Evolutionary conservation across 495 filamentous ascomycete genomes (phyloP).

Genomic region (Penicillium soppii): DNA sequence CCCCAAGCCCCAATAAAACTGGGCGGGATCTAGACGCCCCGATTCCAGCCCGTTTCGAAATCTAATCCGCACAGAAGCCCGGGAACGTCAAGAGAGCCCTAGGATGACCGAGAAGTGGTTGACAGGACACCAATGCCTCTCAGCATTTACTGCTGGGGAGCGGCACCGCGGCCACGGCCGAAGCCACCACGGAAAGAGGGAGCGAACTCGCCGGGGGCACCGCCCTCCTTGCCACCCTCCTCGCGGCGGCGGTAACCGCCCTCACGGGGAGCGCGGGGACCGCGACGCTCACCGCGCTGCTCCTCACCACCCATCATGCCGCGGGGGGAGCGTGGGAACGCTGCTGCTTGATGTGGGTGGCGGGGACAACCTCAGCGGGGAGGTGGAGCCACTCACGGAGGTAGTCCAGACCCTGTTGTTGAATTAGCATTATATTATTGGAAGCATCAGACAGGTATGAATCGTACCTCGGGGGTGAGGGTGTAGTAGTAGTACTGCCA

Average conservation of each 20-base stretch:
- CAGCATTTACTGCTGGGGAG: conserved; percentile 57
- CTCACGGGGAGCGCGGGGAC: conserved; percentile 79
- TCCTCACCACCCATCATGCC: conserved; percentile 98
- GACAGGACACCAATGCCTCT: conserved; percentile 30
- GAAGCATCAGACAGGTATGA: neutral
- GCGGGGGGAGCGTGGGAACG: conserved; percentile 94
- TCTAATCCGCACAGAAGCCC: conserved; percentile 34
- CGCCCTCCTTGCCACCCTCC: conserved; percentile 92
- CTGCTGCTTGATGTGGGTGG: conserved; percentile 99
- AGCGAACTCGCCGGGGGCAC: conserved; percentile 90
- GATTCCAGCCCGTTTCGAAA: conserved; percentile 28
- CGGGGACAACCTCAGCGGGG: conserved; percentile 97
- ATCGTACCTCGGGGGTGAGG: conserved; percentile 78
- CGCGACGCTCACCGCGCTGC: conserved; percentile 66
- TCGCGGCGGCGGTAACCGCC: conserved; percentile 90
- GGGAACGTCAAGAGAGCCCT: conserved; percentile 30
- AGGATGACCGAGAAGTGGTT: conserved; percentile 39
- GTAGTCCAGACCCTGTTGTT: conserved; percentile 86
- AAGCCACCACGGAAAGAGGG: conserved; percentile 95
- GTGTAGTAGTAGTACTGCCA: conserved; percentile 99
- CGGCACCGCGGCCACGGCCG: conserved; percentile 82
- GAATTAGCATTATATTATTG: neutral
- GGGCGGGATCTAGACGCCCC: conserved; percentile 23
- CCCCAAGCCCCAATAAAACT: conserved; percentile 18
- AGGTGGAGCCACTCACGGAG: conserved; percentile 99